Evolutionary conservation across 2,329 filamentous ascomycete genomes (phyloP), one percentile per base, ranked within the genome.

Genomic region (Cercospora zeina): DNA sequence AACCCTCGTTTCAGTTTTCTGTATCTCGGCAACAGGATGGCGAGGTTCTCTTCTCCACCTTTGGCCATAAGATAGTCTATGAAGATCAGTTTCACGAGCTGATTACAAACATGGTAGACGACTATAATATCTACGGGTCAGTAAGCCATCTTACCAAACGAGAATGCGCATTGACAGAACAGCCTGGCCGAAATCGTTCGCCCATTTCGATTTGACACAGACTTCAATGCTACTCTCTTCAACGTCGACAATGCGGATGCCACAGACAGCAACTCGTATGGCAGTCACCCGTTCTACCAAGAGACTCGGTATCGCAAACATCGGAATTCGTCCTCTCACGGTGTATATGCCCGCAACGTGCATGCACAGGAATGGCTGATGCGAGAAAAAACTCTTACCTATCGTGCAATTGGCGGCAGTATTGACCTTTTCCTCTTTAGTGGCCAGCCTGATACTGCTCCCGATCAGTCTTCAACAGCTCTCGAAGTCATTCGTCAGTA

Each of bases 401-500:
- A 73, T 58, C 67, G 73, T 8, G 68, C 71, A 0, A 69, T 73
- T 24, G 72, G 71, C 13, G 72, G 73, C 19, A 72, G 68, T 58
- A 47, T 93, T 59, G 89, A 93, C 71, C 78, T 93, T n/a, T 91
- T 89, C 73, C 90, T 93, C 76, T 88, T 88, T 70, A 82, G 86
- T 7, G 90, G 90, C 77, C 61, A 50, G 30, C 55, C 63, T 86
- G 42, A 58, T 16, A 30, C n/a, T 1, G 30, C 11, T 34, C 5
- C 4, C 9, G 54, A 47, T 13, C 16, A 11, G 9, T 13, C 27
- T n/a, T 34, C 55, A n/a, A 61, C 83, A 60, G 63, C 63, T 34
- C 54, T 65, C 6, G 0, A 62, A 14, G 30, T 45, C 4, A 55
- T 65, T 37, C 53, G 63, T 2, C 65, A 67, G 30, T 68, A 60